Base-by-base conservation (phyloP, 2,329 filamentous ascomycete genomes). In the Fonsecaea monophora region DNA sequence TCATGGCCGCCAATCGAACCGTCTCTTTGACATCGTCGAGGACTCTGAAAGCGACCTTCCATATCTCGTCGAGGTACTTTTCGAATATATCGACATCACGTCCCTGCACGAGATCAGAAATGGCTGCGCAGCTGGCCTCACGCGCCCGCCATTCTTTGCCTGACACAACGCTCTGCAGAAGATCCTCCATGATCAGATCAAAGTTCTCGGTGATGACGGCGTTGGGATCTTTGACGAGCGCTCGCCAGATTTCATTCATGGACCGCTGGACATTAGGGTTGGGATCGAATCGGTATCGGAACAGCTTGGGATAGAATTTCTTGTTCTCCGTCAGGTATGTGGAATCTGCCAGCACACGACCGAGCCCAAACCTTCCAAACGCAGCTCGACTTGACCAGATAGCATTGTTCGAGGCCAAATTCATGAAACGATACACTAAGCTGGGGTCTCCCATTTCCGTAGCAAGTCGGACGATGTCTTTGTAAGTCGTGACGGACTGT, bases 361-460 rank as follows among this genome's bases (percentile, higher is more conserved):
- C 96, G 58, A 99, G 85, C 0, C 95, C 95, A 72, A 98, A 97
- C 10, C 93, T 87, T 2, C 95, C 95, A 78, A 99, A 98, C 0
- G 95, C 95, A 0, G 95, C 96, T 59, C 95, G 88, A n/a, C 93
- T 96, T 1, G 93, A 94, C 95, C 95, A 99, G 15, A 96, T 96
- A 0, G 94, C 93, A 56, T 96, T 96, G 74, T 97, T 97, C 1
- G 93, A 92, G 2, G 95, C 95, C 72, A 99, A 85, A 0, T 94
- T 94, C 95, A 99, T 99, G 80, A 99, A 98, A 68, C 94, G 92
- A 82, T 99, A 99, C 0, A 98, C 92, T n/a, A 99, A 83, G 72
- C 91, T 94, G 66, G 95, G 94, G 74, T 99, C 94, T 10, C 95
- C 95, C 38, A 97, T 94, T 79, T 99, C 95, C 53, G 94, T 92